Percentiles rank a stretch among this genome's conserved stretches.
Evolutionary conservation across 805 yeast species (phyloP).

Genomic region (Ogataea trehalophila): DNA sequence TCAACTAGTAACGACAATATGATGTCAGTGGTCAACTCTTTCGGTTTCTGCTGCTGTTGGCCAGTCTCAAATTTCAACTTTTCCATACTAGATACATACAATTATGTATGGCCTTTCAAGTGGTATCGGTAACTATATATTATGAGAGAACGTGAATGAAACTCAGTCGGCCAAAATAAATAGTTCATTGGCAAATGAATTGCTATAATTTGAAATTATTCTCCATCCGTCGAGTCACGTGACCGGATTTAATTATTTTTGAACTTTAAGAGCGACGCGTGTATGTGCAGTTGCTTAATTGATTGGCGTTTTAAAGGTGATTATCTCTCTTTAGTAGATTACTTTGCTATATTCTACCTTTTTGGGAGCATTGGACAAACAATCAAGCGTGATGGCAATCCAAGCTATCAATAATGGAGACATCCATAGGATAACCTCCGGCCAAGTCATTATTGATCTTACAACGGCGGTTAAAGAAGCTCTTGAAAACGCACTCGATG

Average conservation of each 20-base stretch:
- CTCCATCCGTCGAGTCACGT: no score
- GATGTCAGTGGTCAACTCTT: not conserved
- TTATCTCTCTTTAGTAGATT: no score
- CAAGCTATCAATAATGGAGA: constrained; percentile 44
- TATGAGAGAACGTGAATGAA: no score
- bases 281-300: not conserved
- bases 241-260: not conserved
- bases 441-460: constrained; percentile 85
- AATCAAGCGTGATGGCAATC: constrained; percentile 20
- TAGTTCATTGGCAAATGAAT: no score
- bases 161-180: no score
- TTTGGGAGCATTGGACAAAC: not conserved
- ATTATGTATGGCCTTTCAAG: not conserved
- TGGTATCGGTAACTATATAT: no score
- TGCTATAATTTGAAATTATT: no score
- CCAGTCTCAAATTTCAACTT: not conserved
- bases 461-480: constrained; percentile 78
- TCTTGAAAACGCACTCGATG: constrained; percentile 84
- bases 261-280: not conserved
- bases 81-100: not conserved
- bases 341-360: no score
- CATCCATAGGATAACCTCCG: constrained; percentile 77
- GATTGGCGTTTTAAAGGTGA: not conserved
- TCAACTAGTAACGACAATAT: constrained; percentile 38
- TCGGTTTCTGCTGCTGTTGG: not conserved